Conservation (phyloP, 2,329 filamentous ascomycete species). For the Aureobasidium lini region DNA sequence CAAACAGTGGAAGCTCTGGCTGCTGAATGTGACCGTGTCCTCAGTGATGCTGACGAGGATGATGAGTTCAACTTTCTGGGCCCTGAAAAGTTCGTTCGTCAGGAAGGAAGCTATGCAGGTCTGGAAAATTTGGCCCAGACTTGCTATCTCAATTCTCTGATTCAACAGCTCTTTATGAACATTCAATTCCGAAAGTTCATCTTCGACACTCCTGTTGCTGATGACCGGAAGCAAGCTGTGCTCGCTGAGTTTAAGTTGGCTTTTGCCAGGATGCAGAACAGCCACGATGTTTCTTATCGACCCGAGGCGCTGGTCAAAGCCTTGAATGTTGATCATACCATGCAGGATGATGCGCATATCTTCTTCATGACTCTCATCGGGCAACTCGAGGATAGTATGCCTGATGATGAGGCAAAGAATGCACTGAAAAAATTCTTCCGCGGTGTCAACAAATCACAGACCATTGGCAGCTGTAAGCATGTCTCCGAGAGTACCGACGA, state of each 20-base stretch:
- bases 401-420: conserved; percentile 59
- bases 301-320: conserved; percentile 64
- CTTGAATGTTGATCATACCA: conserved; percentile 76
- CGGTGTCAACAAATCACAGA: conserved; percentile 85
- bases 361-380: conserved; percentile 95
- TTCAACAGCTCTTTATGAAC: conserved; percentile 97
- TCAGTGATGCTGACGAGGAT: not conserved
- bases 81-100: conserved; percentile 50
- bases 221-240: conserved; percentile 57
- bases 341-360: conserved; percentile 97
- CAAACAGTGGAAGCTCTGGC: conserved; percentile 15
- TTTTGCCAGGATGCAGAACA: conserved; percentile 81
- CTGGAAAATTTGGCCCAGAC: conserved; percentile 91
- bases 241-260: conserved; percentile 71
- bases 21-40: conserved; percentile 13
- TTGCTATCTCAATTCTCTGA: conserved; percentile 91
- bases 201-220: conserved; percentile 44
- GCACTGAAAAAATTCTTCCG: conserved; percentile 78
- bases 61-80: not conserved
- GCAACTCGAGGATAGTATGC: conserved; percentile 77
- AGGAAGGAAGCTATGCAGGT: conserved; percentile 75
- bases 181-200: conserved; percentile 79
- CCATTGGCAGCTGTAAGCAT: conserved; percentile 89
- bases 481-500: conserved; percentile 85
- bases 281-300: conserved; percentile 64